Evolutionary conservation across 2,329 filamentous ascomycete genomes (phyloP).

Genomic region (Cercospora sesami): DNA sequence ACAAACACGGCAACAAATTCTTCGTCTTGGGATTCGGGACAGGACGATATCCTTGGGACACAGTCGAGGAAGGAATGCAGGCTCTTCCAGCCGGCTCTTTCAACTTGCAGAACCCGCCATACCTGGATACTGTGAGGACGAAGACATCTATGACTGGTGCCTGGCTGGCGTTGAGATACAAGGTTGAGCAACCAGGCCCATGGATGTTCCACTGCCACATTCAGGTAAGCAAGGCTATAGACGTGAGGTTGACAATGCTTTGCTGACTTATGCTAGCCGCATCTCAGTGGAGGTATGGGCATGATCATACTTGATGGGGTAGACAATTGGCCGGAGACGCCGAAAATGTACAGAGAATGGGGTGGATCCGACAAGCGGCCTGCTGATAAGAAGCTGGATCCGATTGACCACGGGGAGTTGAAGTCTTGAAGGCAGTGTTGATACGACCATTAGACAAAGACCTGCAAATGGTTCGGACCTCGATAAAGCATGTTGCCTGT

Average conservation of each 20-base stretch:
- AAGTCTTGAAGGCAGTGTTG: not conserved
- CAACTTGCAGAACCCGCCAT: not conserved
- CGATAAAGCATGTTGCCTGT: too few species aligned
- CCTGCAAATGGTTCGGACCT: not conserved
- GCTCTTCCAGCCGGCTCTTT: not conserved
- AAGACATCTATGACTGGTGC: not conserved
- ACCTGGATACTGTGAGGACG: not conserved
- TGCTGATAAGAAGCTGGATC: not conserved
- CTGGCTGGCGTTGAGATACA: not conserved
- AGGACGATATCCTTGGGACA: not conserved
- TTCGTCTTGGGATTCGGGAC: not conserved
- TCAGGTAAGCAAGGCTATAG: not conserved
- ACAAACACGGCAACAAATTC: not conserved
- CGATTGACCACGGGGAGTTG: not conserved
- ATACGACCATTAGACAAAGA: rapidly evolving
- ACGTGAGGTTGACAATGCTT: not conserved
- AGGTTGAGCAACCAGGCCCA: not conserved
- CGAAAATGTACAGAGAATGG: not conserved
- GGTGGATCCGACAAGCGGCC: not conserved
- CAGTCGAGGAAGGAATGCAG: not conserved
- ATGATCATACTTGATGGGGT: not conserved
- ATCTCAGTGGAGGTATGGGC: not conserved
- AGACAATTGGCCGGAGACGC: not conserved
- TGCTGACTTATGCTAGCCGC: not conserved
- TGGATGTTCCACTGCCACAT: not conserved